Evolutionary conservation across 1,284 basidiomycete genomes (phyloP).

Genomic region (Pseudozyma thailandica): DNA sequence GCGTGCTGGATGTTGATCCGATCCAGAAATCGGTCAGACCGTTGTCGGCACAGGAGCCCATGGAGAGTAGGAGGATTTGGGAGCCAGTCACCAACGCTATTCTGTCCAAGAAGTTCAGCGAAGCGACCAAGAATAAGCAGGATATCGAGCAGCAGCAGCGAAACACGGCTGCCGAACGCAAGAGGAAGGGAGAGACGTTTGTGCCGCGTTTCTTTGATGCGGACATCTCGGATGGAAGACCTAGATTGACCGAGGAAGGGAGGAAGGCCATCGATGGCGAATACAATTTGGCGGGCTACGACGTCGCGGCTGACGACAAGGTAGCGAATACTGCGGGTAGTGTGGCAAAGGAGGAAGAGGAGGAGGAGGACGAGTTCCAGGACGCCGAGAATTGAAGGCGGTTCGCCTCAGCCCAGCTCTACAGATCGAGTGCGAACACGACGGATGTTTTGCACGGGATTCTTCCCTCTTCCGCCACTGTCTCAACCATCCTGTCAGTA

Average conservation of each 20-base stretch:
- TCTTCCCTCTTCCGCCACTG: neutral
- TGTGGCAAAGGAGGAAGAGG: conserved; percentile 22
- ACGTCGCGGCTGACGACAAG: conserved; percentile 2
- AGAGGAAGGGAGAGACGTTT: conserved; percentile 68
- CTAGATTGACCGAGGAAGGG: conserved; percentile 75
- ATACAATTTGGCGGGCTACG: conserved; percentile 45
- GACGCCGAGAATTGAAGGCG: conserved; percentile 34
- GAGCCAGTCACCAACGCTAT: conserved; percentile 77
- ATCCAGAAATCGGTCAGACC: conserved; percentile 87
- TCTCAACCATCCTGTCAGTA: neutral
- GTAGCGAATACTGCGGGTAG: neutral
- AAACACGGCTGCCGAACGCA: conserved; percentile 56
- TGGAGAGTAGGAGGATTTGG: conserved; percentile 91
- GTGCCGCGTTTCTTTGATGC: conserved; percentile 82
- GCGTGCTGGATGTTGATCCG: conserved; percentile 79
- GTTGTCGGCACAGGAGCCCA: conserved; percentile 79
- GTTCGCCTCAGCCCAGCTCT: neutral
- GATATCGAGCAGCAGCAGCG: conserved; percentile 63
- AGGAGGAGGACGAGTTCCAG: conserved; percentile 44
- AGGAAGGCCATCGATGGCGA: conserved; percentile 66
- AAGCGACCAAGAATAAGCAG: conserved; percentile 62
- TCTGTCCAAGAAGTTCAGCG: conserved; percentile 81
- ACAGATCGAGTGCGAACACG: too few species aligned
- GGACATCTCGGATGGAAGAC: conserved; percentile 78
- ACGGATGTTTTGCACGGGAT: too few species aligned